phyloP scores from a whole-genome alignment of 441 rosid species.

The Populus tomentosa region DNA sequence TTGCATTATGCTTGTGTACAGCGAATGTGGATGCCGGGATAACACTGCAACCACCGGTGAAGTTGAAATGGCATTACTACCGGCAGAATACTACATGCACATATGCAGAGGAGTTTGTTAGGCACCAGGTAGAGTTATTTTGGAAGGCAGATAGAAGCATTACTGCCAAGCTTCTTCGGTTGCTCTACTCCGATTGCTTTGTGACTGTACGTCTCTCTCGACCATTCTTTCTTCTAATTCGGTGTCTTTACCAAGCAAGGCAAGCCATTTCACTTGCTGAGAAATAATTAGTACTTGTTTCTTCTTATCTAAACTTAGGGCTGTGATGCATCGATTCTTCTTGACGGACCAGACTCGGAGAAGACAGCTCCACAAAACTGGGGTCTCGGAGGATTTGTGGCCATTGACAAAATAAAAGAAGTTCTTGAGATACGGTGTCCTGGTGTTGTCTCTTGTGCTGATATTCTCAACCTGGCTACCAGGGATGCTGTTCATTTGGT shows the following conservation, averaged over 20 bases:
- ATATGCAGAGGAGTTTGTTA: slow-evolving; percentile 51
- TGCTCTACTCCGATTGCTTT: slow-evolving; percentile 76
- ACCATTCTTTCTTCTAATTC: too few relatives aligned
- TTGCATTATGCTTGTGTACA: slow-evolving; percentile 27
- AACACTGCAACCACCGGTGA: slow-evolving; percentile 32
- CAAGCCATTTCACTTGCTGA: too few relatives aligned
- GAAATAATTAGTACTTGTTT: background rate
- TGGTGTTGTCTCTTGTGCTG: slow-evolving; percentile 81
- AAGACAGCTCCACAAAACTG: slow-evolving; percentile 55
- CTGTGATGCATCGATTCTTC: slow-evolving; percentile 72
- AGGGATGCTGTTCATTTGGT: slow-evolving; percentile 77
- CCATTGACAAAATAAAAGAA: slow-evolving; percentile 67
- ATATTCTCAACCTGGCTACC: slow-evolving; percentile 83
- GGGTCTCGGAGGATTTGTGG: slow-evolving; percentile 58
- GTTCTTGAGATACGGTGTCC: slow-evolving; percentile 71
- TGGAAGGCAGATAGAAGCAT: slow-evolving; percentile 44
- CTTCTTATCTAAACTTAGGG: slow-evolving; percentile 37
- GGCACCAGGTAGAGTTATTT: slow-evolving; percentile 36
- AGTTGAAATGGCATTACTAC: slow-evolving; percentile 61
- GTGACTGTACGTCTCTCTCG: slow-evolving; percentile 38
- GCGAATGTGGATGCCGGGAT: slow-evolving; percentile 35
- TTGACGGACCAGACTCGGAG: slow-evolving; percentile 64
- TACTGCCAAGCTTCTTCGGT: slow-evolving; percentile 62
- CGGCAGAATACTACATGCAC: slow-evolving; percentile 39
- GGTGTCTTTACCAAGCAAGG: too few relatives aligned